Evolutionary conservation across 352 stramenopile genomes (phyloP).

Genomic region (Globisporangium carolinianum): DNA sequence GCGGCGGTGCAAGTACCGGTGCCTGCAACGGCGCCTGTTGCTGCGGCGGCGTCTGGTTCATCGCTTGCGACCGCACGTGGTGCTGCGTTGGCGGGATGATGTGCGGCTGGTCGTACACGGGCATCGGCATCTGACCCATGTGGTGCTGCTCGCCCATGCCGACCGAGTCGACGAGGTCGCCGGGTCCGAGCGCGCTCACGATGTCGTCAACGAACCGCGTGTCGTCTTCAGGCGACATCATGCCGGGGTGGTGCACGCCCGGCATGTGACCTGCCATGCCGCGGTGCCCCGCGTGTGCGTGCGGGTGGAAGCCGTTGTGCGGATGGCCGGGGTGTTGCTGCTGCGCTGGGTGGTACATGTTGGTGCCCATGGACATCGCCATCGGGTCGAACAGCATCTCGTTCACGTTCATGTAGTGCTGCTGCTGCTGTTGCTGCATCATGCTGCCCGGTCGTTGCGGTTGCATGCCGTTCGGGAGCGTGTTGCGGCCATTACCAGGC

Average conservation of each 20-base stretch:
- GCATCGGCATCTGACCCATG: constrained; percentile 38
- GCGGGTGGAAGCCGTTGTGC: constrained; percentile 12
- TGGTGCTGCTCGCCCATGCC: constrained; percentile 42
- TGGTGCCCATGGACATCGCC: constrained; percentile 45
- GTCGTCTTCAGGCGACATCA: constrained; percentile 57
- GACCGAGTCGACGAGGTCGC: constrained; percentile 35
- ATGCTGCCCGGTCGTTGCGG: constrained; percentile 26
- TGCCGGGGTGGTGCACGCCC: constrained; percentile 37
- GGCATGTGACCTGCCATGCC: constrained; percentile 18
- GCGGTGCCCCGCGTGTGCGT: constrained; percentile 20
- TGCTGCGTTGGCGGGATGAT: constrained; percentile 38
- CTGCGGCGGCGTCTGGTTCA: constrained; percentile 22
- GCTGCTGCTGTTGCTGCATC: constrained; percentile 40
- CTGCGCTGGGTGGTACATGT: constrained; percentile 49
- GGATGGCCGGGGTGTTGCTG: constrained; percentile 29
- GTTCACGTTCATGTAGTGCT: constrained; percentile 72
- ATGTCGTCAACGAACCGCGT: constrained; percentile 68
- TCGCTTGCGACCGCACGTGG: constrained; percentile 21
- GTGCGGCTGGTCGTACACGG: constrained; percentile 60
- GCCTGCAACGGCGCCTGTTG: constrained; percentile 21
- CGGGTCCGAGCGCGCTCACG: constrained; percentile 43
- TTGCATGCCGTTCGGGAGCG: constrained; percentile 34
- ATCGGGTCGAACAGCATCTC: constrained; percentile 77
- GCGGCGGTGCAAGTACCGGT: constrained; percentile 10
- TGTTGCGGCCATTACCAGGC: constrained; percentile 19